These are phyloP conservation scores for Calocybe gambosa DNA, from an alignment of 1,284 basidiomycete species.

Conservation along the genomic window DNA sequence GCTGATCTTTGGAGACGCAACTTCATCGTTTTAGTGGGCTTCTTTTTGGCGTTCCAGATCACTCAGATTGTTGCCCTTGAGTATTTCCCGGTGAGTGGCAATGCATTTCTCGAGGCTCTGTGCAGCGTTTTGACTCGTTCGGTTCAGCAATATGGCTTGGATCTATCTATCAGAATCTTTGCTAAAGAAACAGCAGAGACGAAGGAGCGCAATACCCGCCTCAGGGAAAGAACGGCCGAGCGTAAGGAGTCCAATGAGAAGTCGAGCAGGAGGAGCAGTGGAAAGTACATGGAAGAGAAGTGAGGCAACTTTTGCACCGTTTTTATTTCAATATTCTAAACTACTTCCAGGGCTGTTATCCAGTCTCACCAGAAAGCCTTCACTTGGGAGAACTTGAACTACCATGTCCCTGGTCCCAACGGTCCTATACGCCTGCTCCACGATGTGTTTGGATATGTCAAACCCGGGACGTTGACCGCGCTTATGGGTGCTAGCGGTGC, in stretches of 20 bases:
- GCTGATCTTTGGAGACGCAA: conserved; percentile 58
- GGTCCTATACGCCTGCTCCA: conserved; percentile 71
- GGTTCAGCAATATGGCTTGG: conserved; percentile 42
- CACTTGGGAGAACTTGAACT: conserved; percentile 69
- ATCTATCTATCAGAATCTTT: conserved; percentile 53
- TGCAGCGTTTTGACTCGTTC: background rate
- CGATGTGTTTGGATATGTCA: conserved; percentile 85
- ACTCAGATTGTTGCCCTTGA: conserved; percentile 59
- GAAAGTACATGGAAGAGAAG: conserved; percentile 9
- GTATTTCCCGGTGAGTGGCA: conserved; percentile 49
- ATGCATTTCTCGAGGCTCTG: background rate
- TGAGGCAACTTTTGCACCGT: background rate
- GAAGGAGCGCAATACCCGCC: conserved; percentile 57
- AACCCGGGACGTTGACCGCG: conserved; percentile 78
- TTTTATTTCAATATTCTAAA: background rate
- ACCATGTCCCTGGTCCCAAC: conserved; percentile 68
- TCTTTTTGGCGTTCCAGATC: conserved; percentile 64
- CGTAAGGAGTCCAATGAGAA: conserved; percentile 27
- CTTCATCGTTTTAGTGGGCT: conserved; percentile 51
- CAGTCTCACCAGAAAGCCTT: conserved; percentile 44
- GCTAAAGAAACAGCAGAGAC: conserved; percentile 68
- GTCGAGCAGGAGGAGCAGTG: conserved; percentile 20
- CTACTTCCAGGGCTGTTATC: conserved; percentile 8
- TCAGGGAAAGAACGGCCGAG: conserved; percentile 46
- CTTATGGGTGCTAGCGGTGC: conserved; percentile 81